Evolutionary conservation across 441 rosid species (phyloP).

Genomic region (Cnidoscolus chayamansa): DNA sequence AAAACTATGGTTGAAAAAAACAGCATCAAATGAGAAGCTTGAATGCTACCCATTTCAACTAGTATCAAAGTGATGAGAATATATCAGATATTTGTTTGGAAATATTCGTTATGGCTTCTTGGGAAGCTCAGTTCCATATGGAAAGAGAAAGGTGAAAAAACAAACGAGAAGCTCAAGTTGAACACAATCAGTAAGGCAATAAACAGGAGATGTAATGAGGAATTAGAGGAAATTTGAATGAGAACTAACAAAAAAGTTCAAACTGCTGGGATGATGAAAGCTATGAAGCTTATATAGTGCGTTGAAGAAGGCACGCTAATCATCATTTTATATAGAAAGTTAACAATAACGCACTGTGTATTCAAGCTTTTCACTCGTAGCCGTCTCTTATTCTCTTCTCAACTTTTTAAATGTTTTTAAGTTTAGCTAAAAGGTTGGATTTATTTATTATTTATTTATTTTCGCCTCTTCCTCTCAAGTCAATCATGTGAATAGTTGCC

Average conservation of each 20-base stretch:
- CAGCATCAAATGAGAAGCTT: constrained; percentile 30
- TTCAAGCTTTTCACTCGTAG: constrained; percentile 11
- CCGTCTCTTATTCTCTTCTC: neutral
- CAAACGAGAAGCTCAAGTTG: constrained; percentile 23
- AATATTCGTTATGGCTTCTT: constrained; percentile 15
- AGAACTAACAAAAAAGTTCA: neutral
- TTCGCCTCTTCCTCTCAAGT: neutral
- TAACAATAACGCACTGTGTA: constrained; percentile 22
- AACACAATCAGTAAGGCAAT: constrained; percentile 14
- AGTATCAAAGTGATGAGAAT: constrained; percentile 14
- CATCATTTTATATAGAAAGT: constrained; percentile 17
- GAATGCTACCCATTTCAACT: constrained; percentile 37
- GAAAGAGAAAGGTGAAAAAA: constrained; percentile 14
- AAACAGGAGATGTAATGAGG: constrained; percentile 9
- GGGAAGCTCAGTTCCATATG: constrained; percentile 24
- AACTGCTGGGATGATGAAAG: constrained; percentile 25
- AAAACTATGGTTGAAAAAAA: constrained; percentile 20
- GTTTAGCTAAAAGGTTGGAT: constrained; percentile 20
- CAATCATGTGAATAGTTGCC: constrained; percentile 34
- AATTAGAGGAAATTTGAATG: constrained; percentile 13
- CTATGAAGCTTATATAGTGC: constrained; percentile 34
- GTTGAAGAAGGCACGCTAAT: constrained; percentile 16
- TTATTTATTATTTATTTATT: neutral
- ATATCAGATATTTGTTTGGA: constrained; percentile 22
- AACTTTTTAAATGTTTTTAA: constrained; percentile 12